Evolutionary conservation across 208 protist species (phyloP), one percentile per base, ranked within the genome.

Genomic region (Histomonas meleagridis): DNA sequence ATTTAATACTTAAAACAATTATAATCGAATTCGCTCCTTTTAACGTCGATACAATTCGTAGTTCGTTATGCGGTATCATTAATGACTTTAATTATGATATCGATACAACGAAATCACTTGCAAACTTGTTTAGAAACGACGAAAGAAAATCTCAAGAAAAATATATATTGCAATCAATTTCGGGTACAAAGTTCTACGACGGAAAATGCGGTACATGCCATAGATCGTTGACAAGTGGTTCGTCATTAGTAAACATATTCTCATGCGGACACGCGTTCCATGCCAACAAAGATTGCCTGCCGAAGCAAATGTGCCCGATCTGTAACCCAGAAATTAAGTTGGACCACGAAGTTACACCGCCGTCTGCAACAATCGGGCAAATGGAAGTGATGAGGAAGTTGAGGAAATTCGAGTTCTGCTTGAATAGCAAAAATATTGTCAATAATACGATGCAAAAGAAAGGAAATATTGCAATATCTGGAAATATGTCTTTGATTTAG

Each of bases 31-130:
- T 46, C n/a, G 35, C n/a, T n/a, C n/a, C 26, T 32, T 21, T 81
- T 1, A 23, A 32, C 1, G 5, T 81, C 21, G 70, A 43, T 12
- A 4, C 51, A 4, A 51, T 81, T 1, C 1, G 70, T 23, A 16
- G 7, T 18, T 51, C 70, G 7, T 9, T 81, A 7, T 46, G 35
- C 7, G 70, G 35, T 12, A 23, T 81, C 7, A 43, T 81, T 51
- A 48, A 81, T 28, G 70, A 81, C 51, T 81, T 51, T 51, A 10
- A 32, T 32, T 81, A 81, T 51, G 70, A 81, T 81, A 43, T 81
- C 21, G 70, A 81, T 43, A 81, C 70, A 51, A 32, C 40, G 3
- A 43, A 32, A 32, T 48, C 70, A 26, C n/a, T 81, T 23, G 51
- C 70, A n/a, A 21, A n/a, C 10, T 35, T 81, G 0, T 46, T 81